A percentile compares a stretch with the other conserved stretches of the same genome.
Evolutionary conservation across 176 grass and related monocot species (phyloP).

Genomic region (Panicum miliaceum): DNA sequence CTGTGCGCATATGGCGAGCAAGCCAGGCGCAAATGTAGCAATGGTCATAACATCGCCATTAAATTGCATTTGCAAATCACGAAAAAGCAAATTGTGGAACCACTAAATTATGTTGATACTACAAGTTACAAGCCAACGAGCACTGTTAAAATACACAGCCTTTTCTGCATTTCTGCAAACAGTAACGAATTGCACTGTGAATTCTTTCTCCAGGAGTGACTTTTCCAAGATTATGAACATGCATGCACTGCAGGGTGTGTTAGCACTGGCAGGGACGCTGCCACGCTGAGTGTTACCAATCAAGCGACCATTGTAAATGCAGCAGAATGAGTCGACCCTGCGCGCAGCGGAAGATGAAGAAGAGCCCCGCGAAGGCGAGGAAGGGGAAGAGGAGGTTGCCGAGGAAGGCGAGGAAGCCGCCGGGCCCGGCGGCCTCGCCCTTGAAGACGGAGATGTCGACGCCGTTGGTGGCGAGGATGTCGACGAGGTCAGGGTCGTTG

Average conservation of each 20-base stretch:
- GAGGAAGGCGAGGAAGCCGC: slow-evolving; percentile 66
- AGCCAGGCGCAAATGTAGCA: neutral
- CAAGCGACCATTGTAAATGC: too few species aligned
- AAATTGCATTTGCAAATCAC: neutral
- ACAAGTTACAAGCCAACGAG: too few species aligned
- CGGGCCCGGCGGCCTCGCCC: slow-evolving; percentile 64
- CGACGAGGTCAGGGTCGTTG: slow-evolving; percentile 84
- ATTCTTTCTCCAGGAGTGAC: too few species aligned
- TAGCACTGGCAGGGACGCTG: too few species aligned
- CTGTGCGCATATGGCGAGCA: too few species aligned
- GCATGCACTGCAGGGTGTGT: too few species aligned
- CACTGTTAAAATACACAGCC: too few species aligned
- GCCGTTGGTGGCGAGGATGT: slow-evolving; percentile 95
- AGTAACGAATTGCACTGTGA: too few species aligned
- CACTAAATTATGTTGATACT: too few species aligned
- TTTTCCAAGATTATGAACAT: too few species aligned
- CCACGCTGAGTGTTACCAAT: too few species aligned
- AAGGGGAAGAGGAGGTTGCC: slow-evolving; percentile 93
- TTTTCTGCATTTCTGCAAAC: slow-evolving; percentile 16
- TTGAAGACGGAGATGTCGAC: slow-evolving; percentile 97
- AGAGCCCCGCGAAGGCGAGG: slow-evolving; percentile 86
- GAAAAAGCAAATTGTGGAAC: neutral
- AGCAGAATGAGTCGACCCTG: slow-evolving; percentile 44
- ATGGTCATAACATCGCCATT: neutral
- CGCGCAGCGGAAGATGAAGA: slow-evolving; percentile 93